Evolutionary conservation across 2,329 filamentous ascomycete genomes (phyloP).

Genomic region (Helotiales sp.): DNA sequence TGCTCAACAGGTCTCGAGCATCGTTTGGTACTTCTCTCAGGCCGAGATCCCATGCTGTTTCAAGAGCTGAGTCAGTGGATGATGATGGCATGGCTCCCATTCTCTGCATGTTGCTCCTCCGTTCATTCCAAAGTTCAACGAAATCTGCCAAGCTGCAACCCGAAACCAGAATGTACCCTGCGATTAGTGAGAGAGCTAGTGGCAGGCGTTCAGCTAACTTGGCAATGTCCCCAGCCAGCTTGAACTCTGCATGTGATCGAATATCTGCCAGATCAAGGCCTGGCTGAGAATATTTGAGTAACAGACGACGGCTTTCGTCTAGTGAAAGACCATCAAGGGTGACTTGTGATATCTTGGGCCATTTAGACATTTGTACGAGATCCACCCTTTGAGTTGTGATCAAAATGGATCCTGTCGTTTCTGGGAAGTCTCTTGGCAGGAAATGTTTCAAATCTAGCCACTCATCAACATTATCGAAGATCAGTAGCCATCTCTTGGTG

Average conservation of each 20-base stretch:
- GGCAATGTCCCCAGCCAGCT: constrained; percentile 16
- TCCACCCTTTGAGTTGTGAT: constrained; percentile 13
- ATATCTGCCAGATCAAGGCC: not conserved
- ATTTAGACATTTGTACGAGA: not conserved
- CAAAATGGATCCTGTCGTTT: constrained; percentile 18
- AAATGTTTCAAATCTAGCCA: constrained; percentile 7
- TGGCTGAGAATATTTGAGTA: not conserved
- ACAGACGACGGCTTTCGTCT: not conserved
- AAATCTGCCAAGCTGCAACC: constrained; percentile 21
- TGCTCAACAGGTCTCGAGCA: constrained; percentile 21
- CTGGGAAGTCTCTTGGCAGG: constrained; percentile 12
- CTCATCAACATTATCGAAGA: constrained; percentile 26
- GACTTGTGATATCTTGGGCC: not conserved
- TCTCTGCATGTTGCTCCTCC: constrained; percentile 1
- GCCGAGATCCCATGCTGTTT: constrained; percentile 26
- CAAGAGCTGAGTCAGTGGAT: constrained; percentile 9
- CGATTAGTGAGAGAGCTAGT: constrained; percentile 25
- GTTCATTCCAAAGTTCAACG: constrained; percentile 29
- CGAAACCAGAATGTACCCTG: constrained; percentile 25
- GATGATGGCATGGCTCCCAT: too few relatives aligned
- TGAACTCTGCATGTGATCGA: constrained; percentile 17
- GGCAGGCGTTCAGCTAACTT: constrained; percentile 19
- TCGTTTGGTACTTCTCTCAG: constrained; percentile 21
- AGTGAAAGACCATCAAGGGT: not conserved
- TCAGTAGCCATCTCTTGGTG: constrained; percentile 8